Base-by-base conservation (phyloP, 2,329 filamentous ascomycete species). In the Ilyonectria robusta region DNA sequence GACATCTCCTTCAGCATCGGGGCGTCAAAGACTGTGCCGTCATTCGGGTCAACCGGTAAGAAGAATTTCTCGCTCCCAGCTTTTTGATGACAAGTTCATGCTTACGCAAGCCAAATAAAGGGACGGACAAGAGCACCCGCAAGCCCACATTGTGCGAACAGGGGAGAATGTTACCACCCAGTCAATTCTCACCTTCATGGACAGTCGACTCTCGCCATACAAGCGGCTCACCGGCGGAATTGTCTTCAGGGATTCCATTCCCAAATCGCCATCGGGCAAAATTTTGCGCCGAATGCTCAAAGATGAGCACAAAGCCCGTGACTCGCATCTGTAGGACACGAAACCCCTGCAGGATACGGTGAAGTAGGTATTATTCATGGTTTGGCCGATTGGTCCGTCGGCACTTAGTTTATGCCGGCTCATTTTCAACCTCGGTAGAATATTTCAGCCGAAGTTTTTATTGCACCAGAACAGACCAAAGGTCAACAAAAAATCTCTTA, bases 11-110 rank as follows among this genome's bases (percentile, higher is more conserved):
- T 0, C 44, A 60, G 7, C 61, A 67, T 35, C 40, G 40, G 2
- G 40, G 56, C 13, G 46, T 68, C 13, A 6, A 37, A 5, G 65
- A 66, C 37, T 65, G 62, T 8, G 62, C 65, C 3, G 65, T 65
- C 1, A 59, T 67, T 11, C 55, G 65, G 0, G 54, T 67, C 6
- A 15, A 48, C n/a, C 33, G 65, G 65, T 65, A 64, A 1, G 42
- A 40, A 29, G 11, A 29, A 48, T 11, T 9, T 7, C 42, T 4
- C 46, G 13, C 15, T n/a, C n/a, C 42, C 37, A 47, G 8, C 5
- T 13, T 53, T n/a, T 19, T 15, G 17, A 17, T n/a, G 15, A 42
- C 15, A 15, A 23, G 3, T 37, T 35, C 4, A 1, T 23, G 33
- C 13, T 55, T 35, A 53, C 29, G 17, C 29, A 35, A 42, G 7